Evolutionary conservation across 225 moss, liverwort and hornwort genomes (phyloP).

Genomic region (Neckera pumila): DNA sequence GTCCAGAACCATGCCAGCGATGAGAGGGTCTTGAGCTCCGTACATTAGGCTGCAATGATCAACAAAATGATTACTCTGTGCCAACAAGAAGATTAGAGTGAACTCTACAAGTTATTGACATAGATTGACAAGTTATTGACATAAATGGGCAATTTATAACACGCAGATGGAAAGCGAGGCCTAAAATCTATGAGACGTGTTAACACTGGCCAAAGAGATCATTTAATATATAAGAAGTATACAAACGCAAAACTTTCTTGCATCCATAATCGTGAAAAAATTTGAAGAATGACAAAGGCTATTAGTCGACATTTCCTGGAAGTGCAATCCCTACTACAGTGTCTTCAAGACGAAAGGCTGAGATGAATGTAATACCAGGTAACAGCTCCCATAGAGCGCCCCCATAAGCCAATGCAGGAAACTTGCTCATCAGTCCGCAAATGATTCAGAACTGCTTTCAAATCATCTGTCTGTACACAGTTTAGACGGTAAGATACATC

Average conservation of each 20-base stretch:
- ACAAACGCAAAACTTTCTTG: background rate
- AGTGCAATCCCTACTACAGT: constrained; percentile 7
- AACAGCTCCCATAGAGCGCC: constrained; percentile 95
- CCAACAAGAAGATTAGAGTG: background rate
- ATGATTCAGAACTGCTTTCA: constrained; percentile 64
- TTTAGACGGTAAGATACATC: background rate
- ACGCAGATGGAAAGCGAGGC: background rate
- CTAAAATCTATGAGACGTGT: background rate
- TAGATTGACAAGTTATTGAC: background rate
- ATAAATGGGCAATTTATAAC: background rate
- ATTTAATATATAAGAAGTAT: background rate
- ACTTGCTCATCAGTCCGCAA: constrained; percentile 67
- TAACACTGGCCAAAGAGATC: background rate
- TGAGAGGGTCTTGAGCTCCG: constrained; percentile 93
- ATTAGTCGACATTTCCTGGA: background rate
- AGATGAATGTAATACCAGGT: constrained; percentile 44
- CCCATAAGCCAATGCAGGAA: constrained; percentile 87
- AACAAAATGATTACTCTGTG: background rate
- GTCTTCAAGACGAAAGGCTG: background rate
- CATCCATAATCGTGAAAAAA: background rate
- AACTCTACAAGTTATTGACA: background rate
- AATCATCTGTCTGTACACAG: constrained; percentile 65
- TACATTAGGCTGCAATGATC: constrained; percentile 70
- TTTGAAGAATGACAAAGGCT: background rate
- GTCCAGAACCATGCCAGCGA: constrained; percentile 97